phyloP scores from a whole-genome alignment of 768 basidiomycete species.

The Saitozyma podzolica region DNA sequence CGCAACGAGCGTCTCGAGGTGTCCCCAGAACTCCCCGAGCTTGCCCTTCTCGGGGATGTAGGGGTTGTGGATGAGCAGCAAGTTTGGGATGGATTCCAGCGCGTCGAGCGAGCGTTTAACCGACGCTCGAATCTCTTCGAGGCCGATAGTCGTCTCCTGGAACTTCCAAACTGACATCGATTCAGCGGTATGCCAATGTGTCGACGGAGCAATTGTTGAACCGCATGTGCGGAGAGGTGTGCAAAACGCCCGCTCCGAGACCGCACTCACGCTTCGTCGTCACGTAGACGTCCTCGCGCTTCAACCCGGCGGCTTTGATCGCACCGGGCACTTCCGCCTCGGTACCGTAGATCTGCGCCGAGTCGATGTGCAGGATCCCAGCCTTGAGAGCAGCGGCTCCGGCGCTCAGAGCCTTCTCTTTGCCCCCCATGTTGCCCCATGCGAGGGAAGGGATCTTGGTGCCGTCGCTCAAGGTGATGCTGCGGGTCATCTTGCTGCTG shows the following conservation, averaged over 20 bases:
- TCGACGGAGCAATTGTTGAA: no score
- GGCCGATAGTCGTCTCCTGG: not conserved
- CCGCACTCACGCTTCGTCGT: constrained; percentile 39
- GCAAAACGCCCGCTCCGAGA: not conserved
- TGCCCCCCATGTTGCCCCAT: constrained; percentile 34
- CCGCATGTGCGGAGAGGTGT: no score
- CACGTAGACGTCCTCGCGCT: constrained; percentile 34
- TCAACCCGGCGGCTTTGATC: constrained; percentile 19
- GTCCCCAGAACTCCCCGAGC: constrained; percentile 32
- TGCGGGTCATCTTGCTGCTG: constrained; percentile 21
- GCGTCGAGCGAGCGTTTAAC: constrained; percentile 27
- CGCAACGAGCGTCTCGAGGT: constrained; percentile 22
- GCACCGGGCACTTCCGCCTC: constrained; percentile 30
- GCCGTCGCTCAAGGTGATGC: constrained; percentile 36
- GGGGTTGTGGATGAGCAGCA: constrained; percentile 48
- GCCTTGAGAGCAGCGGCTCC: constrained; percentile 30
- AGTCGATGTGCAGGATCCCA: constrained; percentile 40
- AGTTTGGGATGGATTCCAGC: constrained; percentile 33
- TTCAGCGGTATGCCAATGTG: constrained; percentile 1
- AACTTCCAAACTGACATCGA: no score
- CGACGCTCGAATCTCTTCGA: constrained; percentile 24
- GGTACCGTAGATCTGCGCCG: constrained; percentile 40
- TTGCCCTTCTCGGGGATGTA: constrained; percentile 40
- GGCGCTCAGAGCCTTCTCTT: constrained; percentile 14
- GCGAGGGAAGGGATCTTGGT: constrained; percentile 35